These are phyloP conservation scores for Xerocomus amazonicus DNA, from an alignment of 1,284 basidiomycete genomes.

Conservation along the genomic window DNA sequence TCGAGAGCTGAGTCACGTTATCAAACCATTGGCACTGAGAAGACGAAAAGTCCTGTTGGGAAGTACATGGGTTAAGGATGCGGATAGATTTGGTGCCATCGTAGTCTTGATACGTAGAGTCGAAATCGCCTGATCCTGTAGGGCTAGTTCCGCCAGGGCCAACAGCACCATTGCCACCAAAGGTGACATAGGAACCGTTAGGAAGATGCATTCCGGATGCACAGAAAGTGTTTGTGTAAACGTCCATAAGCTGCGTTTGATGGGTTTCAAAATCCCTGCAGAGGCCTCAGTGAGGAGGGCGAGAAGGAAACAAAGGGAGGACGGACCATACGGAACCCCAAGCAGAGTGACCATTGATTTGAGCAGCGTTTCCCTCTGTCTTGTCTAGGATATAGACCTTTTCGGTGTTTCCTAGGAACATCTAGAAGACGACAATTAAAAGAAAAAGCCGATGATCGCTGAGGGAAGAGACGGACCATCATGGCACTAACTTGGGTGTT, in stretches of 20 bases:
- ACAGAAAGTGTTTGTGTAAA: slow-evolving; percentile 81
- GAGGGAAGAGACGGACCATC: slow-evolving; percentile 46
- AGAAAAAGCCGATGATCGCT: background rate
- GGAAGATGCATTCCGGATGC: slow-evolving; percentile 71
- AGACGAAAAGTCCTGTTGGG: slow-evolving; percentile 46
- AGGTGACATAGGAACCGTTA: slow-evolving; percentile 60
- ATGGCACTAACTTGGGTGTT: slow-evolving; percentile 58
- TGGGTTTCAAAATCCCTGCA: slow-evolving; percentile 37
- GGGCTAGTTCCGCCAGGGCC: slow-evolving; percentile 68
- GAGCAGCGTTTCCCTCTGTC: slow-evolving; percentile 40
- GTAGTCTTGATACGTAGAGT: slow-evolving; percentile 60
- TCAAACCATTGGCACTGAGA: slow-evolving; percentile 77
- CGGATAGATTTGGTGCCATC: slow-evolving; percentile 69
- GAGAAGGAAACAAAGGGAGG: background rate
- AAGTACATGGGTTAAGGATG: slow-evolving; percentile 71
- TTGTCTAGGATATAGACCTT: slow-evolving; percentile 51
- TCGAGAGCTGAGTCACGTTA: slow-evolving; percentile 59
- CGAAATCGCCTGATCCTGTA: slow-evolving; percentile 48
- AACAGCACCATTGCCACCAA: slow-evolving; percentile 77
- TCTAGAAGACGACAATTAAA: slow-evolving; percentile 33
- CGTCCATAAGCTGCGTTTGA: slow-evolving; percentile 58
- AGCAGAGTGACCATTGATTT: slow-evolving; percentile 40
- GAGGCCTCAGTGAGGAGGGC: background rate
- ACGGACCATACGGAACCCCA: slow-evolving; percentile 45
- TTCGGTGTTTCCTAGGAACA: slow-evolving; percentile 50